Evolutionary conservation across 2,329 filamentous ascomycete species (phyloP), one percentile per base, ranked within the genome.

Genomic region (Anthostomella pinea): DNA sequence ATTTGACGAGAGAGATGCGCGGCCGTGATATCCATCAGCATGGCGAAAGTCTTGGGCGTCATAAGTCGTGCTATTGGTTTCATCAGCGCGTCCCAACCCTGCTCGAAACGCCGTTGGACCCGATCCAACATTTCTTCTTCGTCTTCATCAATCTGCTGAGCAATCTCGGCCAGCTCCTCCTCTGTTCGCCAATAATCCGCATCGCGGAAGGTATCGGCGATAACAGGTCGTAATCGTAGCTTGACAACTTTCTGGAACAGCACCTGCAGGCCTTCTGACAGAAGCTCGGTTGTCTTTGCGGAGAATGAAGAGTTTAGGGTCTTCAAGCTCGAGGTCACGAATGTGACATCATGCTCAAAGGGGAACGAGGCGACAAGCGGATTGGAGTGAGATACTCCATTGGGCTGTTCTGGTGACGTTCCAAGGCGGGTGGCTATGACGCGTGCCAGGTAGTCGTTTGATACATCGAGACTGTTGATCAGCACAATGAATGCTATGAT

Each of bases 401-500:
- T 48, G 3, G 51, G 46, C 29, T 65, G 53, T 2, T 67, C 65
- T 5, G 64, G 58, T 1, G 68, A 53, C 11, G 63, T 61, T 21
- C 68, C 67, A 17, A 90, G 69, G 30, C 84, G 80, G 21, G 80
- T 75, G 20, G 76, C 74, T 28, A 97, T 83, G 50, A 98, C 96
- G 36, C 91, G 85, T 11, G 80, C 78, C 33, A 96, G 77, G 63
- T 98, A 98, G 57, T 96, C 88, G 45, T 87, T 87, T 8, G 89
- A 84, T 42, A 95, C 79, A 59, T 98, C 91, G 17, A 98, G 79
- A 59, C 91, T 96, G 72, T 98, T 98, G 63, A 96, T 88, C 30
- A 96, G 75, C 15, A 97, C 83, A 11, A 96, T 80, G 60, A 98
- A 98, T 4, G 85, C 75, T 33, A 97, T 79, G 47, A 96, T 85